Percentiles rank a stretch among this genome's conserved stretches.
phyloP scores from a whole-genome alignment of 208 protist species.

The Endotrypanum monterogeii region DNA sequence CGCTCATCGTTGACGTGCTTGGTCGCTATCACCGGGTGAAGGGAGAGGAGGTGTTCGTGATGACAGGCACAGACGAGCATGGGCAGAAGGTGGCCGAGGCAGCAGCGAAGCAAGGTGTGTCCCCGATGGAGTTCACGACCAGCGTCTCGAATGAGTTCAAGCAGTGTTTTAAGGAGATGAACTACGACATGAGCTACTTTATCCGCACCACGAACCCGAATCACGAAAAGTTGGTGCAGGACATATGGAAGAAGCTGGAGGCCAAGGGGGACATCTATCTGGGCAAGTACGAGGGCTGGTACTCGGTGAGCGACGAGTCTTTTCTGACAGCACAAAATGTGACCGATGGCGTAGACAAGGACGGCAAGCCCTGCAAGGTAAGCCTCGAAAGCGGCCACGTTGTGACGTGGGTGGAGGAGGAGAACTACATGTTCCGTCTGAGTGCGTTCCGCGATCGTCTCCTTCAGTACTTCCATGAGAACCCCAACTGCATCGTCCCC shows the following conservation, averaged over 20 bases:
- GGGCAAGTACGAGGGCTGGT: slow-evolving; percentile 98
- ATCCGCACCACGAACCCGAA: slow-evolving; percentile 96
- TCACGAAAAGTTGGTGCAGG: slow-evolving; percentile 78
- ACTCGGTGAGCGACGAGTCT: slow-evolving; percentile 97
- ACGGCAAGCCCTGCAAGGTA: slow-evolving; percentile 92
- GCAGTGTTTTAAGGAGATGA: slow-evolving; percentile 85
- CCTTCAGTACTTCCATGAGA: slow-evolving; percentile 79
- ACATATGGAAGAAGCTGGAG: slow-evolving; percentile 92
- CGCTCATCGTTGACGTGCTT: slow-evolving; percentile 89
- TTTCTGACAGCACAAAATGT: slow-evolving; percentile 92
- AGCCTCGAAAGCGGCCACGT: slow-evolving; percentile 91
- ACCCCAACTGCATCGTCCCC: slow-evolving; percentile 93
- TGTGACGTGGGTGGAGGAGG: slow-evolving; percentile 96
- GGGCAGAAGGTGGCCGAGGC: slow-evolving; percentile 97
- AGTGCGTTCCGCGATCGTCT: slow-evolving; percentile 88
- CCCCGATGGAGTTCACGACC: slow-evolving; percentile 93
- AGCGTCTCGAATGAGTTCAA: slow-evolving; percentile 89
- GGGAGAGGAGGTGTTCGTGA: slow-evolving; percentile 89
- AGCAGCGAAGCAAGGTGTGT: slow-evolving; percentile 67
- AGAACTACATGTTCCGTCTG: slow-evolving; percentile 99
- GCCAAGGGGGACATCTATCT: slow-evolving; percentile 97
- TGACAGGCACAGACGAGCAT: slow-evolving; percentile 99
- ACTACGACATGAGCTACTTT: slow-evolving; percentile 94
- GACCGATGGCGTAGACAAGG: slow-evolving; percentile 85
- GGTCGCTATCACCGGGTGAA: slow-evolving; percentile 88